Evolutionary conservation across 257 asterid species (phyloP).

Genomic region (Catharanthus roseus): DNA sequence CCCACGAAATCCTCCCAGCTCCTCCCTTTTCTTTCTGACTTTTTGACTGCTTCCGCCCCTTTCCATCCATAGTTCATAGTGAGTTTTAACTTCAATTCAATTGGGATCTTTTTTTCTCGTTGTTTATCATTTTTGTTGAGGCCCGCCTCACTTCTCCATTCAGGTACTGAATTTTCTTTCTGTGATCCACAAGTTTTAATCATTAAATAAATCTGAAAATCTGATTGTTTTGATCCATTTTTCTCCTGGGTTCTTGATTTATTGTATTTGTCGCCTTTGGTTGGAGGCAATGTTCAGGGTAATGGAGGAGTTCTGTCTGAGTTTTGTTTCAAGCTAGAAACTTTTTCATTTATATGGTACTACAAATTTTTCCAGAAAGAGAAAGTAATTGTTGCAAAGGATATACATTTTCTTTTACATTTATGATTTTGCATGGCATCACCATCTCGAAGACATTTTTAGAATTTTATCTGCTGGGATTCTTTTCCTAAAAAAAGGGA

Average conservation of each 20-base stretch:
- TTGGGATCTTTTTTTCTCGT: background rate
- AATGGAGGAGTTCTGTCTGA: background rate
- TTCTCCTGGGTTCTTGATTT: conserved; percentile 15
- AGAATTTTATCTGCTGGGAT: too few species aligned
- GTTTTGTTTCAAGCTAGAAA: background rate
- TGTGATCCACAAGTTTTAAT: background rate
- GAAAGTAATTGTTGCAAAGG: background rate
- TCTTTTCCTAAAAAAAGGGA: too few species aligned
- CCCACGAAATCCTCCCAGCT: background rate
- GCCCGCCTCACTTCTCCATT: conserved; percentile 15
- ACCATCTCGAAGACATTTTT: too few species aligned
- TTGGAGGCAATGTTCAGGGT: background rate
- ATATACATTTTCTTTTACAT: too few species aligned
- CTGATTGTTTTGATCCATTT: background rate
- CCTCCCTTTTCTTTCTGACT: background rate
- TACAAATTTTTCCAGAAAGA: background rate
- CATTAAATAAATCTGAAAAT: background rate
- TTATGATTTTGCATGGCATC: too few species aligned
- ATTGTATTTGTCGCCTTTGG: background rate
- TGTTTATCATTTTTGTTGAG: background rate
- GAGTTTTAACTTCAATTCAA: background rate
- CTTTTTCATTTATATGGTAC: background rate
- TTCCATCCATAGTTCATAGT: background rate
- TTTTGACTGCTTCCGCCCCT: conserved; percentile 16
- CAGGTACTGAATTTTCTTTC: conserved; percentile 3